These are phyloP conservation scores for Phylloporus arenicola DNA, from an alignment of 768 basidiomycete genomes.

Conservation along the genomic window DNA sequence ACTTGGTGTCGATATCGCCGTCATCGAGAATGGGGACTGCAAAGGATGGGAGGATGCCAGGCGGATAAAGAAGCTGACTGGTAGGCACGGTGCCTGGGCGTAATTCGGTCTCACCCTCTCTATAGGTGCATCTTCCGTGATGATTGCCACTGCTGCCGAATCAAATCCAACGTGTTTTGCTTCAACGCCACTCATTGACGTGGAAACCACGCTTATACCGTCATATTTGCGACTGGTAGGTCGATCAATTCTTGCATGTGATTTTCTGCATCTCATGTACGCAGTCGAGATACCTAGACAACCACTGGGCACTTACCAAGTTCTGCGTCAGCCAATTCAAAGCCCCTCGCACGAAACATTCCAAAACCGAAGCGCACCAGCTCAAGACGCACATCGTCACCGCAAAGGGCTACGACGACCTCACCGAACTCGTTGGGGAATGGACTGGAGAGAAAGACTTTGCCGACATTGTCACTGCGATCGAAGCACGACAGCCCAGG, in stretches of 20 bases:
- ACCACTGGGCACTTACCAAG: conserved; percentile 82
- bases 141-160: conserved; percentile 96
- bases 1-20: conserved; percentile 73
- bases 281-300: conserved; percentile 69
- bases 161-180: conserved; percentile 88
- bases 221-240: conserved; percentile 69
- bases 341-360: conserved; percentile 49
- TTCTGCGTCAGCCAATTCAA: conserved; percentile 85
- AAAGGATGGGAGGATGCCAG: conserved; percentile 71
- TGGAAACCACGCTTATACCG: conserved; percentile 65
- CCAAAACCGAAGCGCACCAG: conserved; percentile 54
- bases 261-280: conserved; percentile 3
- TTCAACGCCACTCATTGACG: conserved; percentile 56
- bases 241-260: background rate
- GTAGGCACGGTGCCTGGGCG: conserved; percentile 33
- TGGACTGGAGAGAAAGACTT: conserved; percentile 64
- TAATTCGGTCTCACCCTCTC: background rate
- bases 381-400: conserved; percentile 49
- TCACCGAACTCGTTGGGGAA: conserved; percentile 45
- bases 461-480: conserved; percentile 44
- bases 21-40: conserved; percentile 94
- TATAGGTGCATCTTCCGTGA: conserved; percentile 79
- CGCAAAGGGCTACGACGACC: conserved; percentile 57
- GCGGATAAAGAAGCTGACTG: conserved; percentile 68
- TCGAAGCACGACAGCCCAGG: conserved; percentile 30